These are phyloP conservation scores for Babesia ovata DNA, from an alignment of 169 alveolate genomes.

Conservation along the genomic window DNA sequence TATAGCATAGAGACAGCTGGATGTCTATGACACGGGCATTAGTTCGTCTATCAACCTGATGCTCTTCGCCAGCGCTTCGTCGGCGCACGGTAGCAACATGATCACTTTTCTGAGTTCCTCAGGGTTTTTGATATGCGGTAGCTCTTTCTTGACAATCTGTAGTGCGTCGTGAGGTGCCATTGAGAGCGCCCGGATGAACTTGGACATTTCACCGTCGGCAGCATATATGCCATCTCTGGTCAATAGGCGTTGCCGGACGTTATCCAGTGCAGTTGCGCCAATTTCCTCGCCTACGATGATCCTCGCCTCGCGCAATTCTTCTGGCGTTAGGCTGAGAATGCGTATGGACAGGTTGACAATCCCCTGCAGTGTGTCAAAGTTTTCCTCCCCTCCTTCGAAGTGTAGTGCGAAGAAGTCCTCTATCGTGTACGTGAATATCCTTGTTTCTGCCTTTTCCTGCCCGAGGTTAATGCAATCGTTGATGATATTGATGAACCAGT, in stretches of 20 bases:
- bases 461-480: conserved; percentile 37
- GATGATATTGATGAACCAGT: conserved; percentile 57
- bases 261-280: conserved; percentile 9
- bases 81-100: conserved; percentile 36
- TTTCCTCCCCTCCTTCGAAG: conserved; percentile 26
- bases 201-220: conserved; percentile 24
- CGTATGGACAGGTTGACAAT: conserved; percentile 16
- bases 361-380: conserved; percentile 31
- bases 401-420: conserved; percentile 23
- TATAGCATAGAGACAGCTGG: too few relatives aligned
- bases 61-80: conserved; percentile 18
- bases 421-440: conserved; percentile 11
- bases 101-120: conserved; percentile 14
- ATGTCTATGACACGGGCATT: background rate
- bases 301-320: conserved; percentile 17
- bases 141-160: conserved; percentile 18
- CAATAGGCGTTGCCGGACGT: conserved; percentile 6
- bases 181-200: conserved; percentile 23
- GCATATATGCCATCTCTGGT: conserved; percentile 23
- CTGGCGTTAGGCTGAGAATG: conserved; percentile 9
- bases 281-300: conserved; percentile 18
- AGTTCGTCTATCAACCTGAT: conserved; percentile 20
- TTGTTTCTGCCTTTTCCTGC: conserved; percentile 8
- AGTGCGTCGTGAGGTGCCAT: conserved; percentile 22
- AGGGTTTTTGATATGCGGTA: conserved; percentile 1